Evolutionary conservation across 176 grass and related monocot genomes (phyloP).

Genomic region (Oryza glaberrima): DNA sequence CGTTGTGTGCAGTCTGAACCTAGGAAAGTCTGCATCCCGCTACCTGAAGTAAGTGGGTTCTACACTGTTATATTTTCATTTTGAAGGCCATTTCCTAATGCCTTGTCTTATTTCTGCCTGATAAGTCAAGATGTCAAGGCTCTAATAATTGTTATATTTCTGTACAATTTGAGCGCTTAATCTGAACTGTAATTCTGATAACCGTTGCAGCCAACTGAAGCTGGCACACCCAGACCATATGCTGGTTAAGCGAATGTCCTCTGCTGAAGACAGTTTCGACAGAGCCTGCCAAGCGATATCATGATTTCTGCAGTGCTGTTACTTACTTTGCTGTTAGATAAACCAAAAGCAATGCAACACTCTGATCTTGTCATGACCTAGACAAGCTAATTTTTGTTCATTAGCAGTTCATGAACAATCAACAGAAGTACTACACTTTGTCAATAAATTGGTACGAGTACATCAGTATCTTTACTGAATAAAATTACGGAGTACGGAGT

Average conservation of each 20-base stretch:
- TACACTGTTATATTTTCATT: not conserved
- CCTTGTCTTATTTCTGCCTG: not conserved
- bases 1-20: slow-evolving; percentile 70
- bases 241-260: slow-evolving; percentile 59
- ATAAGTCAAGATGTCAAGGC: not conserved
- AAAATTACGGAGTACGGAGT: too few species aligned
- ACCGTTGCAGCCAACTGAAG: slow-evolving; percentile 72
- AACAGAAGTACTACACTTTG: not conserved
- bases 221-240: slow-evolving; percentile 62
- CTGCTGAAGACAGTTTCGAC: slow-evolving; percentile 77
- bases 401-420: not conserved
- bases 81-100: not conserved
- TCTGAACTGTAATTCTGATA: slow-evolving; percentile 20
- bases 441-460: not conserved
- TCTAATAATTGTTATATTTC: too few species aligned
- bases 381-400: not conserved
- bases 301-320: slow-evolving; percentile 18
- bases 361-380: not conserved
- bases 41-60: slow-evolving; percentile 63
- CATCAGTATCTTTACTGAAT: too few species aligned
- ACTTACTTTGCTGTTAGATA: not conserved
- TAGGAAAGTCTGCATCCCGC: slow-evolving; percentile 71
- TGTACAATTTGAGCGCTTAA: not conserved
- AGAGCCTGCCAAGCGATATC: slow-evolving; percentile 65
- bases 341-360: not conserved